These are phyloP conservation scores for Candida caryicola DNA, from an alignment of 805 yeast species.

Conservation along the genomic window DNA sequence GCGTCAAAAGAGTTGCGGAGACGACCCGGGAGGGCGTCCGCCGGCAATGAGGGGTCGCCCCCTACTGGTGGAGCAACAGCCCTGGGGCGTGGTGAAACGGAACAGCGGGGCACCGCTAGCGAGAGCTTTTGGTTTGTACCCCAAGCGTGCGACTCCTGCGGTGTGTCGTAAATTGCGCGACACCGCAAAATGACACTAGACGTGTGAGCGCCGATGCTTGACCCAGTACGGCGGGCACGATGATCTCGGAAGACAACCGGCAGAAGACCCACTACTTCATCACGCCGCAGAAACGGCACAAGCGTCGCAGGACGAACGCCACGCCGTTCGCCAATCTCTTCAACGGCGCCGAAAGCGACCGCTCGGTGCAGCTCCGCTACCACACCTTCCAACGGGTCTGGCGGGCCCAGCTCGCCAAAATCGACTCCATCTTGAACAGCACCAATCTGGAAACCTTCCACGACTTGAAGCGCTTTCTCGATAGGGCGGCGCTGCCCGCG, in stretches of 20 bases:
- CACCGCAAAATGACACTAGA: no score
- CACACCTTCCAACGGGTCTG: constrained; percentile 24
- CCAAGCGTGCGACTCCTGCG: no score
- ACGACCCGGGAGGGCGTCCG: no score
- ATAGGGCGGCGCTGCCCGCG: constrained; percentile 4
- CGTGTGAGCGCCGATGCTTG: no score
- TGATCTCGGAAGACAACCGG: constrained; percentile 9
- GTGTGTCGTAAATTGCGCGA: no score
- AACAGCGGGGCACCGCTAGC: no score
- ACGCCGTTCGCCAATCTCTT: constrained; percentile 23
- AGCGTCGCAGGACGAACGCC: constrained; percentile 5
- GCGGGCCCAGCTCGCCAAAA: constrained; percentile 26
- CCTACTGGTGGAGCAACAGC: no score
- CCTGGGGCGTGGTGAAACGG: no score
- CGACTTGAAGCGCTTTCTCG: constrained; percentile 23
- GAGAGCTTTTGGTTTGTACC: no score
- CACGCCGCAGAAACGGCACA: constrained; percentile 5
- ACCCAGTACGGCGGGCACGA: no score
- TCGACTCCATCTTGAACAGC: constrained; percentile 27
- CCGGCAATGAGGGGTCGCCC: no score
- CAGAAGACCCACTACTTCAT: constrained; percentile 37
- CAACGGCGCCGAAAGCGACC: constrained; percentile 22
- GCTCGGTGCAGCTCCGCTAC: constrained; percentile 22
- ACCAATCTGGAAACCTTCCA: constrained; percentile 32
- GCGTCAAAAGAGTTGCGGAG: no score